Conservation (phyloP, 257 asterid genomes). For the Coffea eugenioides region DNA sequence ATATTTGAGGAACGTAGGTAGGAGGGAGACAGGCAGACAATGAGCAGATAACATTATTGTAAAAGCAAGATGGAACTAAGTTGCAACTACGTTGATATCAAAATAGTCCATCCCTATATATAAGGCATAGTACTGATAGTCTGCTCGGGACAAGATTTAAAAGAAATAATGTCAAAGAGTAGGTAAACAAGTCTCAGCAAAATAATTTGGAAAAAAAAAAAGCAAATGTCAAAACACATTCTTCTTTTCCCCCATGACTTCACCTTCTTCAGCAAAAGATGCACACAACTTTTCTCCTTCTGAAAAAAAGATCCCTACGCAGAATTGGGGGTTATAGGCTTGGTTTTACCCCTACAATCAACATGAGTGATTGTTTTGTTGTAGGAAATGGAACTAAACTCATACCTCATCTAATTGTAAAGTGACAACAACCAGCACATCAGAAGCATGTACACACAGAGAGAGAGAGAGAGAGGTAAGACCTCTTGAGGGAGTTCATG, state of each 20-base stretch:
- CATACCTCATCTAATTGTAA: not conserved
- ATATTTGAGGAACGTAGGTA: too few relatives aligned
- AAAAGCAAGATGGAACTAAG: too few relatives aligned
- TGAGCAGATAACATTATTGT: too few relatives aligned
- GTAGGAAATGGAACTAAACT: not conserved
- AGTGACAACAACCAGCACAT: not conserved
- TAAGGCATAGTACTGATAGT: too few relatives aligned
- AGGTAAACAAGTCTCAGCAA: not conserved
- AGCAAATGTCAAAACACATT: not conserved
- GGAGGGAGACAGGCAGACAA: too few relatives aligned
- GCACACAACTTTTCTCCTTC: not conserved
- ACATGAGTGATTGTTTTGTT: not conserved
- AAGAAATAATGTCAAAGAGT: too few relatives aligned
- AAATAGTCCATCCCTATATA: too few relatives aligned
- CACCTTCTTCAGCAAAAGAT: not conserved
- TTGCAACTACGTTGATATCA: too few relatives aligned
- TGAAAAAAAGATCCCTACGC: not conserved
- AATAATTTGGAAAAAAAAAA: not conserved
- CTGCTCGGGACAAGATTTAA: too few relatives aligned
- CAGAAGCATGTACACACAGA: not conserved
- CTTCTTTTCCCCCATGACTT: not conserved
- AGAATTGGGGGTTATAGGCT: not conserved
- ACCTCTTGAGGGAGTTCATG: conserved; percentile 99
- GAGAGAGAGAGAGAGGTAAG: not conserved
- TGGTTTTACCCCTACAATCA: not conserved